Percentiles rank a stretch among this genome's conserved stretches.
These are phyloP conservation scores for Bryopsis sp. DNA, from an alignment of 139 green algal genomes.

Conservation along the genomic window DNA sequence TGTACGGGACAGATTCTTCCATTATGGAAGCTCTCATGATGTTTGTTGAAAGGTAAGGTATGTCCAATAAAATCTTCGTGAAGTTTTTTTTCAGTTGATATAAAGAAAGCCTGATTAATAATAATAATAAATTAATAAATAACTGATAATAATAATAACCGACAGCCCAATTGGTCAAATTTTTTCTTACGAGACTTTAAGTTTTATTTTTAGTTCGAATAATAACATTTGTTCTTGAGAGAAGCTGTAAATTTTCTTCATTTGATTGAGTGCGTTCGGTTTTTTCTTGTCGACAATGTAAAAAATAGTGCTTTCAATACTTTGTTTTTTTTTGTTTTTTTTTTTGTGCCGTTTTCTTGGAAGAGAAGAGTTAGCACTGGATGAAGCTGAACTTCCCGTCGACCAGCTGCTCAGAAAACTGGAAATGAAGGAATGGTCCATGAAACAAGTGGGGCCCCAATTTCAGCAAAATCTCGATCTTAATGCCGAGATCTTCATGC, in stretches of 20 bases:
- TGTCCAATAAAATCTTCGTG: neutral
- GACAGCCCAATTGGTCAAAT: neutral
- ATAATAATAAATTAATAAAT: neutral
- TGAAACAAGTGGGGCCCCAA: constrained; percentile 5
- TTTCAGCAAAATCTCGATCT: no score
- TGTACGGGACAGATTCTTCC: constrained; percentile 11
- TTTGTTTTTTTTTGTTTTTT: neutral
- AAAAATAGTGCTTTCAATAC: no score
- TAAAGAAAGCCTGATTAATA: neutral
- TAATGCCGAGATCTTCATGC: no score
- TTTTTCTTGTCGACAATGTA: no score
- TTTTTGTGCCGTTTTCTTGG: neutral
- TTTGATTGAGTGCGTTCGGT: no score
- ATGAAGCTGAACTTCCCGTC: constrained; percentile 19
- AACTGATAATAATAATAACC: neutral
- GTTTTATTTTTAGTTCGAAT: neutral
- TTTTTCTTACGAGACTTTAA: neutral
- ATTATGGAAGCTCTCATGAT: constrained; percentile 15
- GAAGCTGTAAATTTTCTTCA: no score
- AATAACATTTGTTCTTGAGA: neutral
- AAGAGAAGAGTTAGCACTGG: constrained; percentile 17
- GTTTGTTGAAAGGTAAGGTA: constrained; percentile 15
- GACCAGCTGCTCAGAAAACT: constrained; percentile 19
- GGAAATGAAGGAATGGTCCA: constrained; percentile 5
- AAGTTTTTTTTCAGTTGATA: neutral